phyloP scores from a whole-genome alignment of 176 grass and related monocot species.

The Leersia perrieri region DNA sequence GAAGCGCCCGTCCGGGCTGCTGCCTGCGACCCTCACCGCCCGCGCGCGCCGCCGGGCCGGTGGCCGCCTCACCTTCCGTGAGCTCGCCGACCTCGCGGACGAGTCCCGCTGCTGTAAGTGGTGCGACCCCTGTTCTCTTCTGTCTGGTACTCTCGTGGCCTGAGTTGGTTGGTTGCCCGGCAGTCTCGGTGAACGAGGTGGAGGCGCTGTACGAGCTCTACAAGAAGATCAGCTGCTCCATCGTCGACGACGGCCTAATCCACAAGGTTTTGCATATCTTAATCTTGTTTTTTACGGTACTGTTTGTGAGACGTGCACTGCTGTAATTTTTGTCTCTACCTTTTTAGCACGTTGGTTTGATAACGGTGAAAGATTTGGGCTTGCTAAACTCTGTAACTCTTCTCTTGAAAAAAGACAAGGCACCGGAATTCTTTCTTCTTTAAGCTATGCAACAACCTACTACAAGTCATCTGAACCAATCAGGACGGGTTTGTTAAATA shows the following conservation, averaged over 20 bases:
- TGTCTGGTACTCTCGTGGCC: background rate
- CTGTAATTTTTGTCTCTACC: background rate
- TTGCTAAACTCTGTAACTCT: background rate
- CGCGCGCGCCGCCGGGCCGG: background rate
- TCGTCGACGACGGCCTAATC: conserved; percentile 49
- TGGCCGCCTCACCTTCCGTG: conserved; percentile 4
- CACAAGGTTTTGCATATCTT: conserved; percentile 33
- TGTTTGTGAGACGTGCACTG: background rate
- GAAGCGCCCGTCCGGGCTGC: conserved; percentile 2
- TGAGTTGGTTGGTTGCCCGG: conserved; percentile 4
- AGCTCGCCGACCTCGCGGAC: conserved; percentile 43
- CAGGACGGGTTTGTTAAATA: background rate
- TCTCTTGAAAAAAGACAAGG: background rate
- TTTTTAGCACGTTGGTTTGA: background rate
- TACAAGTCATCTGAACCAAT: background rate
- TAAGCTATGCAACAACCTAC: background rate
- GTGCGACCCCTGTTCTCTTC: background rate
- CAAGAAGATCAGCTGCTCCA: conserved; percentile 51
- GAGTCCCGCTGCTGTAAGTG: conserved; percentile 54
- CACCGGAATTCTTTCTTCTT: background rate
- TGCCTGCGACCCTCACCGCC: background rate
- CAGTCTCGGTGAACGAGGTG: conserved; percentile 58
- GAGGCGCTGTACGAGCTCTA: conserved; percentile 59
- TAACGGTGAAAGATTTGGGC: background rate
- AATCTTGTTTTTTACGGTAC: background rate